These are phyloP conservation scores for Cladorrhinum samala DNA, from an alignment of 495 filamentous ascomycete species.

Conservation along the genomic window DNA sequence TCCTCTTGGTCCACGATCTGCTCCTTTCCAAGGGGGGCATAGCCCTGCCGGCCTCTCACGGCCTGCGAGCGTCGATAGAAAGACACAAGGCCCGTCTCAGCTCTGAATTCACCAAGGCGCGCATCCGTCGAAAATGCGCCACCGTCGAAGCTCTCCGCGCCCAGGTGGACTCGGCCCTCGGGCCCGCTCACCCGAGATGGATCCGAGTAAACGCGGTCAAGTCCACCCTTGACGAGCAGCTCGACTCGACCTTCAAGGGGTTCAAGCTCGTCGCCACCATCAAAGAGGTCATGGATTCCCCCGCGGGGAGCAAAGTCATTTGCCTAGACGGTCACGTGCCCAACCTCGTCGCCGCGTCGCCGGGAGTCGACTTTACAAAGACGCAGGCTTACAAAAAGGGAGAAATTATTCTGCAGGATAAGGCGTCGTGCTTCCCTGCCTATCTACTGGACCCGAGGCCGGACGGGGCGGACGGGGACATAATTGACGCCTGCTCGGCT, in stretches of 20 bases:
- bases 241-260: slow-evolving; percentile 59
- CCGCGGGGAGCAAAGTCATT: slow-evolving; percentile 17
- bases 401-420: slow-evolving; percentile 85
- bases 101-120: slow-evolving; percentile 74
- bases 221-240: slow-evolving; percentile 59
- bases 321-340: slow-evolving; percentile 74
- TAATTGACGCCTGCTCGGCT: slow-evolving; percentile 87
- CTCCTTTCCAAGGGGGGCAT: slow-evolving; percentile 76
- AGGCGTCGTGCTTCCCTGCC: slow-evolving; percentile 93
- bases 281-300: slow-evolving; percentile 30
- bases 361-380: slow-evolving; percentile 57
- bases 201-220: slow-evolving; percentile 78
- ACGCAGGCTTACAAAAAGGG: slow-evolving; percentile 67
- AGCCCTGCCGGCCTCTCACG: slow-evolving; percentile 67
- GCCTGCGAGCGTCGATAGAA: slow-evolving; percentile 64
- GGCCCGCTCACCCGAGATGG: slow-evolving; percentile 66
- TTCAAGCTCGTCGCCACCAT: slow-evolving; percentile 49
- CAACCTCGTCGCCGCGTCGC: slow-evolving; percentile 73
- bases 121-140: slow-evolving; percentile 62
- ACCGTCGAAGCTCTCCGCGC: slow-evolving; percentile 58
- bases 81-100: slow-evolving; percentile 73
- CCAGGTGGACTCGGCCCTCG: slow-evolving; percentile 42
- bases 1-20: slow-evolving; percentile 82
- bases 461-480: slow-evolving; percentile 61
- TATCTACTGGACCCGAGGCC: slow-evolving; percentile 62